Percentiles rank a stretch among this genome's conserved stretches.
Evolutionary conservation across 495 filamentous ascomycete genomes (phyloP).

Genomic region (Aspergillus saccharolyticus): DNA sequence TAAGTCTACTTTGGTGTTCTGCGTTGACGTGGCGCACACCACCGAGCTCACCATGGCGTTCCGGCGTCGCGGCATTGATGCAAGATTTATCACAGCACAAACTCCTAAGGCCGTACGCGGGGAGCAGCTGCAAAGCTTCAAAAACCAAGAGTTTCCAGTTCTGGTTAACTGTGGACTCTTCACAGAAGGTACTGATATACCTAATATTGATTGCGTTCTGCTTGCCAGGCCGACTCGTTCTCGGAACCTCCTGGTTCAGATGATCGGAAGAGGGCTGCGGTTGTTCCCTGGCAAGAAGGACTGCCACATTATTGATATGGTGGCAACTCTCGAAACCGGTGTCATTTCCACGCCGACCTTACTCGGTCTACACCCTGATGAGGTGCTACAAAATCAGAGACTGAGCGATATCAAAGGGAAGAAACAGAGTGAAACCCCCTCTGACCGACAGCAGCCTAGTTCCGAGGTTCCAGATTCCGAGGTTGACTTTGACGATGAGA

Average conservation of each 20-base stretch:
- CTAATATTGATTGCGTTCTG: conserved; percentile 92
- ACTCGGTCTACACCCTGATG: conserved; percentile 86
- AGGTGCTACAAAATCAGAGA: conserved; percentile 61
- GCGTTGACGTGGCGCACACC: conserved; percentile 83
- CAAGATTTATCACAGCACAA: conserved; percentile 74
- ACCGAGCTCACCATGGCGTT: conserved; percentile 66
- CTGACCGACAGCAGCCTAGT: conserved; percentile 1
- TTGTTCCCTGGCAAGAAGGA: conserved; percentile 73
- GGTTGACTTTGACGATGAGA: conserved; percentile 19
- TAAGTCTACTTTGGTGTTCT: conserved; percentile 88
- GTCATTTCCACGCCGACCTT: conserved; percentile 87
- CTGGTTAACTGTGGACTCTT: conserved; percentile 95
- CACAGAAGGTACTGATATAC: conserved; percentile 95
- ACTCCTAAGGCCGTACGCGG: conserved; percentile 61
- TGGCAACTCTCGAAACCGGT: conserved; percentile 71
- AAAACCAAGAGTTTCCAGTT: conserved; percentile 70
- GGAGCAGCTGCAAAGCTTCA: conserved; percentile 68
- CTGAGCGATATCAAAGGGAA: conserved; percentile 52
- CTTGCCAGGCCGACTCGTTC: conserved; percentile 87
- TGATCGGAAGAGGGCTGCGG: conserved; percentile 94
- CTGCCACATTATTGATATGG: conserved; percentile 97
- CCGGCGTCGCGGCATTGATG: conserved; percentile 72
- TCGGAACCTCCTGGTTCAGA: conserved; percentile 86
- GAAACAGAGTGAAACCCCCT: conserved; percentile 38
- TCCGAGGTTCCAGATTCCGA: neutral